These are phyloP conservation scores for Didymella sp. DNA, from an alignment of 2,329 filamentous ascomycete species.

Conservation along the genomic window DNA sequence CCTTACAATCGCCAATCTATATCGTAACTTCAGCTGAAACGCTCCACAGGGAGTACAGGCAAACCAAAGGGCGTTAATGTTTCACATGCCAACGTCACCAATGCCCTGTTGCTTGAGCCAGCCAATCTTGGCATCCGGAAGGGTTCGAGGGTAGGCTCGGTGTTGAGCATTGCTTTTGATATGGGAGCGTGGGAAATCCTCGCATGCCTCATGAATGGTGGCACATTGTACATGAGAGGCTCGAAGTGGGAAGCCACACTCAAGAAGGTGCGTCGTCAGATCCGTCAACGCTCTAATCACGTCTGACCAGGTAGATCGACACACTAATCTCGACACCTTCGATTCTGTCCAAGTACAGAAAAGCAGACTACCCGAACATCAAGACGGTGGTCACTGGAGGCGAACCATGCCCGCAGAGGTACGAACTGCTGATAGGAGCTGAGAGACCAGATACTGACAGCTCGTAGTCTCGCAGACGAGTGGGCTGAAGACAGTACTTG, in stretches of 20 bases:
- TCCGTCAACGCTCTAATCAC: too few relatives aligned
- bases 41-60: constrained; percentile 58
- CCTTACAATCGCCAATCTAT: too few relatives aligned
- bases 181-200: constrained; percentile 71
- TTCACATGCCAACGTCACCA: constrained; percentile 62
- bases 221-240: constrained; percentile 62
- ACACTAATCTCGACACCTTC: constrained; percentile 64
- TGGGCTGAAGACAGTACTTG: constrained; percentile 58
- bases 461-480: constrained; percentile 59
- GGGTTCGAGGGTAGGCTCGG: constrained; percentile 62
- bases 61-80: constrained; percentile 66
- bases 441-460: constrained; percentile 16
- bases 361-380: constrained; percentile 59
- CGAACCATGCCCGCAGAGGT: constrained; percentile 59
- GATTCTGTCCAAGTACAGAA: constrained; percentile 60
- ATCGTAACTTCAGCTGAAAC: constrained; percentile 6
- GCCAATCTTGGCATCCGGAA: constrained; percentile 59
- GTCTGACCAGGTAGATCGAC: constrained; percentile 52
- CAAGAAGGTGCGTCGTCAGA: constrained; percentile 48
- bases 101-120: constrained; percentile 60
- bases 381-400: constrained; percentile 63
- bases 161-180: constrained; percentile 66
- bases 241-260: constrained; percentile 59
- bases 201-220: constrained; percentile 63
- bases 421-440: constrained; percentile 16